Evolutionary conservation across 805 yeast species (phyloP).

Genomic region (Wickerhamomyces queroliae): DNA sequence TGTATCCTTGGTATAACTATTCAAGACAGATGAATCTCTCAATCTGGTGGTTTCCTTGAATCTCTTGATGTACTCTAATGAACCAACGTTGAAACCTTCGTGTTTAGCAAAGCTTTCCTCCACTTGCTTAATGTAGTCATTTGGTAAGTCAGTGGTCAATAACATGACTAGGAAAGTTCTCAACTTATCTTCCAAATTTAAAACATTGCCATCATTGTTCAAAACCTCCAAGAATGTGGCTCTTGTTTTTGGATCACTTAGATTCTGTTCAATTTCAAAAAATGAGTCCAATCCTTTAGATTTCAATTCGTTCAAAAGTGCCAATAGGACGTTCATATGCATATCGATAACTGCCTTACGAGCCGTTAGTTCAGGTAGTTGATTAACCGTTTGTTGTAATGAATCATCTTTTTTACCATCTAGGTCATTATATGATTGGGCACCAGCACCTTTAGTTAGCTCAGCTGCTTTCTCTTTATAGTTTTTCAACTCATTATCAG

Average conservation of each 20-base stretch:
- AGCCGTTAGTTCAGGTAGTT: slow-evolving; percentile 86
- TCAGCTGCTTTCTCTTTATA: slow-evolving; percentile 88
- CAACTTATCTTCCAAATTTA: slow-evolving; percentile 76
- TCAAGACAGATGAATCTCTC: slow-evolving; percentile 31
- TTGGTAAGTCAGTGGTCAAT: slow-evolving; percentile 44
- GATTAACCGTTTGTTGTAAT: slow-evolving; percentile 77
- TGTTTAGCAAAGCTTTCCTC: slow-evolving; percentile 52
- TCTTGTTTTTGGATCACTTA: slow-evolving; percentile 48
- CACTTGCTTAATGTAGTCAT: slow-evolving; percentile 50
- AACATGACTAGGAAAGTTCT: slow-evolving; percentile 83
- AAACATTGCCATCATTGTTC: slow-evolving; percentile 38
- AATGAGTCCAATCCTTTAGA: slow-evolving; percentile 84
- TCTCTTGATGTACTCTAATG: slow-evolving; percentile 71
- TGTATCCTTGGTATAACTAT: slow-evolving; percentile 26
- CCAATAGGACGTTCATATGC: slow-evolving; percentile 93
- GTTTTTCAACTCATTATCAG: slow-evolving; percentile 72
- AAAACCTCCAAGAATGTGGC: slow-evolving; percentile 56
- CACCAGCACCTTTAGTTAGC: slow-evolving; percentile 68
- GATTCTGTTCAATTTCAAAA: slow-evolving; percentile 89
- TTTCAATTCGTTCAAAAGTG: slow-evolving; percentile 76
- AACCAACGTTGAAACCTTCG: slow-evolving; percentile 53
- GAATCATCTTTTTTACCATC: slow-evolving; percentile 57
- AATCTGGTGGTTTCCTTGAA: slow-evolving; percentile 72
- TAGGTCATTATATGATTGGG: slow-evolving; percentile 67
- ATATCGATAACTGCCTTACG: slow-evolving; percentile 85